Evolutionary conservation across 805 yeast species (phyloP).

Genomic region (Schizosaccharomyces lindneri): DNA sequence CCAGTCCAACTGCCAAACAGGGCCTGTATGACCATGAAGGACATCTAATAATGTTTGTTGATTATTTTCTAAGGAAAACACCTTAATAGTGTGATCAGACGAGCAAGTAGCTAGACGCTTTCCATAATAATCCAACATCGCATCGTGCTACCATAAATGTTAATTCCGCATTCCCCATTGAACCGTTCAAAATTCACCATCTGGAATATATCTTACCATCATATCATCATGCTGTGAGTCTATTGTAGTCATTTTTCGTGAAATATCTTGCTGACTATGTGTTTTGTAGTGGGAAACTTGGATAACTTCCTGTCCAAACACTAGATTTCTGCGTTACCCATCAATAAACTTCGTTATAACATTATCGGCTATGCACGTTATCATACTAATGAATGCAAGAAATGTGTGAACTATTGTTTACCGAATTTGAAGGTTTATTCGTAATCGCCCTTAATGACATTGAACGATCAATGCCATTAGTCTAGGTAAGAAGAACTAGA

Average conservation of each 20-base stretch:
- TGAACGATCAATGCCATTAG: no score
- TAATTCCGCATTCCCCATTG: background rate
- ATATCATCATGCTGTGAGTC: conserved; percentile 79
- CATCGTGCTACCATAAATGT: conserved; percentile 39
- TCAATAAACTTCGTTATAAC: no score
- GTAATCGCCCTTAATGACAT: no score
- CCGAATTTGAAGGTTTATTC: no score
- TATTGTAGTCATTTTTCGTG: conserved; percentile 38
- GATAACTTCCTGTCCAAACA: background rate
- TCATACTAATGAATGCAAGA: no score
- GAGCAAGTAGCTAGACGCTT: conserved; percentile 88
- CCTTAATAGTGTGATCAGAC: conserved; percentile 83
- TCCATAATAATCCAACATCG: conserved; percentile 90
- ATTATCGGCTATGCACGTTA: no score
- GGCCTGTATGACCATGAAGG: conserved; percentile 82
- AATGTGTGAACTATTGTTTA: no score
- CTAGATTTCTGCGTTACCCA: background rate
- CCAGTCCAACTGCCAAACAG: conserved; percentile 98
- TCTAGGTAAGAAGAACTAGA: no score
- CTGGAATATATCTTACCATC: conserved; percentile 17
- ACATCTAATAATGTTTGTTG: conserved; percentile 63
- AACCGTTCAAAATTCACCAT: no score
- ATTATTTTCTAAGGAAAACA: conserved; percentile 37
- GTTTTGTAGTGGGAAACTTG: background rate
- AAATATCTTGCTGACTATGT: background rate